Conservation (phyloP, 768 basidiomycete genomes). For the Pulveroboletus frians region DNA sequence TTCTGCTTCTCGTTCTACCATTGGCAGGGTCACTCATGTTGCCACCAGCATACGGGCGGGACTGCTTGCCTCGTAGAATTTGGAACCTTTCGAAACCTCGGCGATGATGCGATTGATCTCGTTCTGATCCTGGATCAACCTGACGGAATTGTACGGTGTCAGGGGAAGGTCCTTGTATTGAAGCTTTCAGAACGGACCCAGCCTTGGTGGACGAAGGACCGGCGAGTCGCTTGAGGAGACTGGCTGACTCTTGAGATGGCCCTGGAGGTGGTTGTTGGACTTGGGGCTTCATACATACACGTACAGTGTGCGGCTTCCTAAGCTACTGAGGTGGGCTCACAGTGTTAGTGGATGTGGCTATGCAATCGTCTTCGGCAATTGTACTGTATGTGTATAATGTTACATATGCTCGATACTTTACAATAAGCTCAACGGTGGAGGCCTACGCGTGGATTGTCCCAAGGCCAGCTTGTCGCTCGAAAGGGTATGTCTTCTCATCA, state of each 20-base stretch:
- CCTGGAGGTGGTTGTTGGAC: constrained; percentile 22
- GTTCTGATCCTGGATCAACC: constrained; percentile 69
- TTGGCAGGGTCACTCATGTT: constrained; percentile 1
- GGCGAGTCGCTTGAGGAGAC: constrained; percentile 73
- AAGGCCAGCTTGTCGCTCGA: constrained; percentile 11
- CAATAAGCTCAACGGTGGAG: background rate
- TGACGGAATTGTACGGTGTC: constrained; percentile 23
- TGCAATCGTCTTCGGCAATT: background rate
- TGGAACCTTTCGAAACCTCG: constrained; percentile 88
- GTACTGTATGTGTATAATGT: background rate
- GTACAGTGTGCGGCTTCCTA: background rate
- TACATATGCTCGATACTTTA: background rate
- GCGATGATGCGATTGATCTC: constrained; percentile 88
- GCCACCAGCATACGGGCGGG: background rate
- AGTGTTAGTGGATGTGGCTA: constrained; percentile 8
- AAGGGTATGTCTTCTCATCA: background rate
- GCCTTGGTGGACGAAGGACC: constrained; percentile 89
- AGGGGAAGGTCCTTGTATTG: background rate
- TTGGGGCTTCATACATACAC: constrained; percentile 19
- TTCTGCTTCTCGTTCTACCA: constrained; percentile 82
- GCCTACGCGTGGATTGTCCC: background rate
- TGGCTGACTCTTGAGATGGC: constrained; percentile 58
- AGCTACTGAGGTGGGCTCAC: background rate
- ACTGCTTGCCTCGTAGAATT: constrained; percentile 72
- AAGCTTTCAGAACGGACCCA: constrained; percentile 46